Conservation (phyloP, 169 alveolate genomes). For the Eimeria mitis region DNA sequence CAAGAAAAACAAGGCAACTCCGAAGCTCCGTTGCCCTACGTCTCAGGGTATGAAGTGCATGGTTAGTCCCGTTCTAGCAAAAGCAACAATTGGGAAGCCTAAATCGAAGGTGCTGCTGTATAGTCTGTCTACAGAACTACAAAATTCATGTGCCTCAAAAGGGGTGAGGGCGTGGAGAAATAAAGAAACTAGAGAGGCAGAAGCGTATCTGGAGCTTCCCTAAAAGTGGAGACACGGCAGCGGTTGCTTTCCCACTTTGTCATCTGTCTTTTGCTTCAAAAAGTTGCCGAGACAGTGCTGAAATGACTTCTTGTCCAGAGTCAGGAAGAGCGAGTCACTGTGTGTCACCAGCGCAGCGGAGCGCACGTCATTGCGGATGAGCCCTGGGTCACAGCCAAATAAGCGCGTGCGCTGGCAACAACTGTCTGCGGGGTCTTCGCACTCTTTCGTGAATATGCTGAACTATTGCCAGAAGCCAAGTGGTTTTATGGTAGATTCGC, state of each 20-base stretch:
- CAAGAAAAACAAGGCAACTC: not conserved
- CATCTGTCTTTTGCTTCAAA: conserved; percentile 57
- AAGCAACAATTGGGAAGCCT: not conserved
- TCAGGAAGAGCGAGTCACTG: conserved; percentile 52
- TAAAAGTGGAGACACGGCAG: not conserved
- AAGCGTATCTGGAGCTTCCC: not conserved
- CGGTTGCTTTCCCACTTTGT: conserved; percentile 25
- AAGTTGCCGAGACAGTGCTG: conserved; percentile 67
- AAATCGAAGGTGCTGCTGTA: not conserved
- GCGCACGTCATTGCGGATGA: conserved; percentile 78
- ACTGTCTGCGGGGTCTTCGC: not conserved
- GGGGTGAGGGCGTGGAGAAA: not conserved
- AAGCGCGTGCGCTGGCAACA: not conserved
- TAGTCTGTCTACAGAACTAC: not conserved
- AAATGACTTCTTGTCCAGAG: conserved; percentile 65
- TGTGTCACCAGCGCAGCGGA: conserved; percentile 73
- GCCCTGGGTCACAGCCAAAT: conserved; percentile 2
- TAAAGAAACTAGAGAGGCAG: not conserved
- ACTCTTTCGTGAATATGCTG: not conserved
- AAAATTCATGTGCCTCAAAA: not conserved
- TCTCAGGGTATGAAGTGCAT: not conserved
- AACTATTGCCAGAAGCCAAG: not conserved
- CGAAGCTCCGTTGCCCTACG: not conserved
- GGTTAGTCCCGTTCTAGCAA: not conserved
- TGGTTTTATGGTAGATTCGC: not conserved